Evolutionary conservation across 768 basidiomycete genomes (phyloP), one percentile per base, ranked within the genome.

Genomic region (Rhodotorula toruloides): DNA sequence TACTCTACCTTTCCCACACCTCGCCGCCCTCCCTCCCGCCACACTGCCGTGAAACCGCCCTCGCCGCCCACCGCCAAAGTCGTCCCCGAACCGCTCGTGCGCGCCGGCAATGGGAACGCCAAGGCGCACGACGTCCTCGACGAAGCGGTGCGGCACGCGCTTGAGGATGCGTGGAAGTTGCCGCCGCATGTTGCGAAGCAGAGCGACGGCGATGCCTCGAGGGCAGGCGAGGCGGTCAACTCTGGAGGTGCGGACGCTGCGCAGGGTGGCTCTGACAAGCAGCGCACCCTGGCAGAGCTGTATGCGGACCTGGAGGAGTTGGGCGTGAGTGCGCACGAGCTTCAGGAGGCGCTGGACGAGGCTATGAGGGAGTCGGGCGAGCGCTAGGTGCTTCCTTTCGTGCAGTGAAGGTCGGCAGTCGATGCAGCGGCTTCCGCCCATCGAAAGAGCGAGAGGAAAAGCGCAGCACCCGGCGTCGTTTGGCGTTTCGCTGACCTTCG

Each of bases 271-370:
- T 16, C 46, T 7, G 39, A 21, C 31, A 19, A 29, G 44, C 31
- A 47, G 52, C 34, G 67, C 21, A 58, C 56, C 25, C 56, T 68
- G 13, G 36, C 57, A n/a, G 67, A 68, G 53, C 53, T 68, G 44
- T 68, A 68, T n/a, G 57, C 57, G 2, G 67, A 68, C 8, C 39
- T 68, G 31, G 67, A 68, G 25, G 57, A 54, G 47, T 22, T 68
- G 19, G 67, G 67, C 0, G 59, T 68, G 12, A 42, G 37, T 16
- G 39, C 56, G 14, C 54, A 63, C 39, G 67, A 68, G 44, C 27
- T 68, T 52, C 31, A 44, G 37, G 52, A 68, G 46, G 67, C 48
- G 31, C 16, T 68, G 4, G 49, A 63, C 22, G 44, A 47, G 25
- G 60, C 55, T 7, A 40, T 61, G 29, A 21, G 50, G 22, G 49